Evolutionary conservation across 768 basidiomycete species (phyloP).

Genomic region (Multifurca ochricompacta): DNA sequence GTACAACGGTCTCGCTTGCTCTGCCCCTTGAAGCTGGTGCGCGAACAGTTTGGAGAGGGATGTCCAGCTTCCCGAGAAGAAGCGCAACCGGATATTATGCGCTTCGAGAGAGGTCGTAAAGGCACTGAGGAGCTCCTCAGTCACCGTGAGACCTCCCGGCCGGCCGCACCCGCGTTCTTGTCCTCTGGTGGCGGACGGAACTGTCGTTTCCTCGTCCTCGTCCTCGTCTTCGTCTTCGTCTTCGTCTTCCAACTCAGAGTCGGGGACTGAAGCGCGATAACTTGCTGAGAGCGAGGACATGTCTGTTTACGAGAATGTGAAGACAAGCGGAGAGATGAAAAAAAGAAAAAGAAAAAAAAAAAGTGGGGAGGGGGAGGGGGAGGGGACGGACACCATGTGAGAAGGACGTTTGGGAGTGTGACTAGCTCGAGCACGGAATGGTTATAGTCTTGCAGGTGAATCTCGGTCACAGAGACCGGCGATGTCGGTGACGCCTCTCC

Average conservation of each 20-base stretch:
- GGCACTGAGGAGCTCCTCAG: constrained; percentile 50
- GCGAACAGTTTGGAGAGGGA: constrained; percentile 28
- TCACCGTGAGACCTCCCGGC: constrained; percentile 59
- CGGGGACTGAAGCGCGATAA: constrained; percentile 33
- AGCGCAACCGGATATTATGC: constrained; percentile 52
- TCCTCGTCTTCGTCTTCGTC: constrained; percentile 14
- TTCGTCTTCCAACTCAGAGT: constrained; percentile 26
- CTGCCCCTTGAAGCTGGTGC: constrained; percentile 18
- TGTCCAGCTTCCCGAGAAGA: constrained; percentile 82
- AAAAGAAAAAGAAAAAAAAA: background rate
- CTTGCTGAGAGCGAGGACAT: constrained; percentile 47
- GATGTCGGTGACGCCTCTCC: background rate
- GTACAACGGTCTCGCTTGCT: constrained; percentile 34
- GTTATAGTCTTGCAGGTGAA: constrained; percentile 94
- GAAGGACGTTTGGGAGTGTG: constrained; percentile 68
- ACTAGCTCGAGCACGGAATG: constrained; percentile 68
- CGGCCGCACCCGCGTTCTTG: constrained; percentile 16
- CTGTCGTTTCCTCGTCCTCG: background rate
- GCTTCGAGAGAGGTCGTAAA: constrained; percentile 53
- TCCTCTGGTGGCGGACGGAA: constrained; percentile 24
- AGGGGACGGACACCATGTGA: constrained; percentile 67
- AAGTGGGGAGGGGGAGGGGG: background rate
- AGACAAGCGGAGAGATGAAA: background rate
- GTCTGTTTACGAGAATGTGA: constrained; percentile 34
- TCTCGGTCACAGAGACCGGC: constrained; percentile 32